Evolutionary conservation across 1,284 basidiomycete species (phyloP).

Genomic region (Golubevia pallescens): DNA sequence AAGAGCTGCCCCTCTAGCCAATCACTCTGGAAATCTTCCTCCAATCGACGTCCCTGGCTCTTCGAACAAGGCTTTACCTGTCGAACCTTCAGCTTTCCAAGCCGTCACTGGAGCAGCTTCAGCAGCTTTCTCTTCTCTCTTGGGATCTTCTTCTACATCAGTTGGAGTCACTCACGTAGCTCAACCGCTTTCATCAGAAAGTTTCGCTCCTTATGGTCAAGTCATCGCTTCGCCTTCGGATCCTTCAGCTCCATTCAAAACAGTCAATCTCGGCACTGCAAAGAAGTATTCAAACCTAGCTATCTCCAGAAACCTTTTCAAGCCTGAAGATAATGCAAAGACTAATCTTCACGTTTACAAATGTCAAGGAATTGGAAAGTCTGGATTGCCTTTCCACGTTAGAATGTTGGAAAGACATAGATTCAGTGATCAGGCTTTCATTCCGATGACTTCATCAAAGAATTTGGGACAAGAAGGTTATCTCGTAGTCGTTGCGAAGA

Average conservation of each 20-base stretch:
- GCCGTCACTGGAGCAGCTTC: slow-evolving; percentile 3
- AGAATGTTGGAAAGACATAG: slow-evolving; percentile 49
- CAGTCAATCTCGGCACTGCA: slow-evolving; percentile 56
- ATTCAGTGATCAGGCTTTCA: slow-evolving; percentile 50
- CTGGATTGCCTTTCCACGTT: slow-evolving; percentile 30
- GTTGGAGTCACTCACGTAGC: slow-evolving; percentile 2
- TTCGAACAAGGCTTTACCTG: slow-evolving; percentile 21
- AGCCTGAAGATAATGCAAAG: slow-evolving; percentile 17
- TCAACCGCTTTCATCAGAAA: slow-evolving; percentile 20
- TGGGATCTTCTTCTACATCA: slow-evolving; percentile 14
- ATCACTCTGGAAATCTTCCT: slow-evolving; percentile 21
- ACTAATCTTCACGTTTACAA: slow-evolving; percentile 52
- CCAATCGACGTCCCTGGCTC: slow-evolving; percentile 32
- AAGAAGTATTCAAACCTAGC: slow-evolving; percentile 38
- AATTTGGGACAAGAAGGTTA: slow-evolving; percentile 26
- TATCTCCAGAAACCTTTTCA: not conserved
- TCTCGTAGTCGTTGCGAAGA: slow-evolving; percentile 51
- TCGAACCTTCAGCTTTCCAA: slow-evolving; percentile 22
- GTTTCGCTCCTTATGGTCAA: slow-evolving; percentile 40
- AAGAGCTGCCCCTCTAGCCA: slow-evolving; percentile 63
- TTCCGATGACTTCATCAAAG: slow-evolving; percentile 31
- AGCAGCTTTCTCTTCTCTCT: slow-evolving; percentile 12
- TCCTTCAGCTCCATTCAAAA: slow-evolving; percentile 17
- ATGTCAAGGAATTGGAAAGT: slow-evolving; percentile 15
- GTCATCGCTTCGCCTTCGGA: slow-evolving; percentile 34